Base-by-base conservation (phyloP, 2,329 filamentous ascomycete species). In the Penicillium sp. region DNA sequence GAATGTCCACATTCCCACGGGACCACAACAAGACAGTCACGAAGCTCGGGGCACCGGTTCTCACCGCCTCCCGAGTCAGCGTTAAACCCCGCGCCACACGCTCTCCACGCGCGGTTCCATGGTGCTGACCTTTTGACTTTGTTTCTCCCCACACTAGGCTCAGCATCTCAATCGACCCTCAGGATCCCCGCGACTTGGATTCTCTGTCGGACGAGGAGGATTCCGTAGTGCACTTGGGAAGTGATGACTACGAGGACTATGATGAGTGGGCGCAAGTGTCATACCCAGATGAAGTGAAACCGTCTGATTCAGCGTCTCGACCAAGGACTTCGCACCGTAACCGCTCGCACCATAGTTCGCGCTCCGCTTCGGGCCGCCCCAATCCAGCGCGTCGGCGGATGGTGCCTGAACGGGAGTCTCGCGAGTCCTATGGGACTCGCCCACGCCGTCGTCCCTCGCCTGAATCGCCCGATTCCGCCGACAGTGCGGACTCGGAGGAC, bases 401-500 rank as follows among this genome's bases (percentile, higher is more conserved):
- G 50, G 48, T 57, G 27, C 62, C 59, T 44, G 72, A 70, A 47
- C 67, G 66, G 46, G 66, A 67, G 39, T 60, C 64, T 45, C 67
- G 66, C 46, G 66, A 68, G 41, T 61, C 64, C 24, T 63, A 61
- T 45, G 48, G 54, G 43, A 70, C 66, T 52, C 70, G 66, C 48
- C 66, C 64, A 52, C 73, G 63, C 54, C 72, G 61, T 61, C 71
- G 67, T 55, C 73, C 69, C 68, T 73, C 66, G 49, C 77, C 78
- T 55, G 73, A 73, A 53, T 74, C 76, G 55, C 73, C 80, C 47
- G 73, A 73, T 53, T 74, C 76, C 55, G 73, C 80, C 47, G 79
- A 81, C 73, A 86, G 78, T 65, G 75, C 79, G 73, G 84, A 86
- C 65, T 78, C 78, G 33, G 75, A 87, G 25, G 82, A 86, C n/a